Evolutionary conservation across 352 stramenopile genomes (phyloP).

Genomic region (Halophytophthora polymorphica): DNA sequence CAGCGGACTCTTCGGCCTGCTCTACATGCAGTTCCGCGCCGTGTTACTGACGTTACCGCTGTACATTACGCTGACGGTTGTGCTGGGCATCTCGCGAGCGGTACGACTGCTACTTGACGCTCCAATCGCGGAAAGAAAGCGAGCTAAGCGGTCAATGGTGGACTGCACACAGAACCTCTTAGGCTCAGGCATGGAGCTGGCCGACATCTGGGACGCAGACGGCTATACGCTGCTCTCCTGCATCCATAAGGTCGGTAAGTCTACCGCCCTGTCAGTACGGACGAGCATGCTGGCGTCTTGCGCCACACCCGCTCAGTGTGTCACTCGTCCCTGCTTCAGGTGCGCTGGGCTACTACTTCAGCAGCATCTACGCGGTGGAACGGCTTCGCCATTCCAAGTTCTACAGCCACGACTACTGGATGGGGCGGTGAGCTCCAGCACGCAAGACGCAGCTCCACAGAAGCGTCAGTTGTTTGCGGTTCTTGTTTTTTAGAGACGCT

Average conservation of each 20-base stretch:
- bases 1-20: constrained; percentile 57
- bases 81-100: constrained; percentile 33
- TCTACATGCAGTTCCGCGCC: constrained; percentile 52
- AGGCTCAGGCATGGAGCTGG: constrained; percentile 19
- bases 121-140: not conserved
- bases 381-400: constrained; percentile 51
- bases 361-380: constrained; percentile 46
- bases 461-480: not conserved
- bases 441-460: not conserved
- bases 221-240: constrained; percentile 43
- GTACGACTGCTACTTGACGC: constrained; percentile 18
- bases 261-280: not conserved
- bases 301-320: not conserved
- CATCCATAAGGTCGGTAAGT: constrained; percentile 54
- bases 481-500: too few species aligned
- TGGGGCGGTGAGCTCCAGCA: constrained; percentile 19
- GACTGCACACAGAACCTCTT: constrained; percentile 27
- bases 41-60: constrained; percentile 41
- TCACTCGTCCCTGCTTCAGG: constrained; percentile 19
- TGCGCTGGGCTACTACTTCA: constrained; percentile 49
- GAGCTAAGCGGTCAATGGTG: constrained; percentile 1
- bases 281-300: not conserved
- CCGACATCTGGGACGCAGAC: constrained; percentile 41
- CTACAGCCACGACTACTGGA: constrained; percentile 55
- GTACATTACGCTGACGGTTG: constrained; percentile 54